phyloP scores from a whole-genome alignment of 2,329 filamentous ascomycete genomes.

The Colletotrichum zoysiae region DNA sequence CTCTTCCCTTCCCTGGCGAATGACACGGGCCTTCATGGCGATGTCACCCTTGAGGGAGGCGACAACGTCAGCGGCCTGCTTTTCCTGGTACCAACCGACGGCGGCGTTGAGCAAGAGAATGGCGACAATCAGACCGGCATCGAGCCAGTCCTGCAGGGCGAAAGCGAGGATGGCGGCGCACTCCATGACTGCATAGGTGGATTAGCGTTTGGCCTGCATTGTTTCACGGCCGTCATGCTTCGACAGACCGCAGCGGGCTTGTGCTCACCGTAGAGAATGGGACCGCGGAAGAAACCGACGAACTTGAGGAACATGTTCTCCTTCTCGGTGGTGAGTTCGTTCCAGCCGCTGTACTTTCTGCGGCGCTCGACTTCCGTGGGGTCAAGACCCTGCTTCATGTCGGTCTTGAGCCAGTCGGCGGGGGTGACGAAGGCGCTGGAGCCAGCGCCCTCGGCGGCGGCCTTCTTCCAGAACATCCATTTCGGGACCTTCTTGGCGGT shows the following conservation, averaged over 20 bases:
- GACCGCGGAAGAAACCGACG: conserved; percentile 80
- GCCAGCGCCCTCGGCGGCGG: conserved; percentile 44
- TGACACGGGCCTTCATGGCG: conserved; percentile 77
- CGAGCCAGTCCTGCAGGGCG: conserved; percentile 81
- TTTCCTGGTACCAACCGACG: conserved; percentile 86
- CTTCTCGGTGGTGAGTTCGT: conserved; percentile 80
- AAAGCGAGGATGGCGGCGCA: conserved; percentile 79
- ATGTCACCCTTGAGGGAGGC: conserved; percentile 82
- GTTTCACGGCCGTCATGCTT: conserved; percentile 38
- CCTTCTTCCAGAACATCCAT: conserved; percentile 54
- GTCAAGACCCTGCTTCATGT: conserved; percentile 74
- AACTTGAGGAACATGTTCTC: conserved; percentile 82
- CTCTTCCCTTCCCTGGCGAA: conserved; percentile 76
- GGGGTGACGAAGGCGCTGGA: conserved; percentile 61
- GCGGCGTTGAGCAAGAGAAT: conserved; percentile 81
- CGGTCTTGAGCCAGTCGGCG: conserved; percentile 77
- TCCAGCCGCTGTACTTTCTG: conserved; percentile 76
- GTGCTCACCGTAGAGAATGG: conserved; percentile 80
- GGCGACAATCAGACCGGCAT: conserved; percentile 79
- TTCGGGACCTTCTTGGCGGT: conserved; percentile 48
- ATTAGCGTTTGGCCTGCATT: conserved; percentile 34
- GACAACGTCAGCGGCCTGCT: conserved; percentile 83
- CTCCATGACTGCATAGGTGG: conserved; percentile 72
- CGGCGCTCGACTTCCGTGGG: conserved; percentile 70
- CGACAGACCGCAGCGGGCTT: not conserved